Conservation (phyloP, 345 rosid species). For the Citrus australasica region DNA sequence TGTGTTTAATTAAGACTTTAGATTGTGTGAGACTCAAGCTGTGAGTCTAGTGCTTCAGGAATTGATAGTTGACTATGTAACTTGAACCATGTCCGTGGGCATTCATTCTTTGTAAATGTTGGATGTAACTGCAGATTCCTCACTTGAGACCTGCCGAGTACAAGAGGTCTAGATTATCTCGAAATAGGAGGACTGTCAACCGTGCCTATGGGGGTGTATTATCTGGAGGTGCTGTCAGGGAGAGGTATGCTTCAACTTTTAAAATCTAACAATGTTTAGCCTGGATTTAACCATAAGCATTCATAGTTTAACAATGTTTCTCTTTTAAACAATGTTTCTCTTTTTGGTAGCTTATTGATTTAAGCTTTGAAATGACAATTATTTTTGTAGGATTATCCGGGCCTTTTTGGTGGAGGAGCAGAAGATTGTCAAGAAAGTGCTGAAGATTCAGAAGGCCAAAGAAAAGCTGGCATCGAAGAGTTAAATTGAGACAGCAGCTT, state of each 20-base stretch:
- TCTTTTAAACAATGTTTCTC: background rate
- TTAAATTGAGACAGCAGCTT: background rate
- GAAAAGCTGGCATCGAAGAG: slow-evolving; percentile 20
- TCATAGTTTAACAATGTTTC: background rate
- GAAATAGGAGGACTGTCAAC: slow-evolving; percentile 36
- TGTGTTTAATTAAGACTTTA: too few relatives aligned
- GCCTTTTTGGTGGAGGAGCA: slow-evolving; percentile 38
- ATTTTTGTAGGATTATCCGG: slow-evolving; percentile 19
- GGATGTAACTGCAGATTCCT: slow-evolving; percentile 21
- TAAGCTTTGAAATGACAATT: background rate
- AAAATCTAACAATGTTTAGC: background rate
- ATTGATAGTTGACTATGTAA: background rate
- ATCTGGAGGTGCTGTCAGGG: slow-evolving; percentile 35
- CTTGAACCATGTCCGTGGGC: background rate
- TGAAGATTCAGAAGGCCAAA: slow-evolving; percentile 27
- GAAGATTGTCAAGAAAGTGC: slow-evolving; percentile 36
- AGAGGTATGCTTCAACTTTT: slow-evolving; percentile 21
- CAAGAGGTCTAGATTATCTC: slow-evolving; percentile 35
- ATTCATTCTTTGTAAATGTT: background rate
- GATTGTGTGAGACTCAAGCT: background rate
- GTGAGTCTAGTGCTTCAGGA: background rate
- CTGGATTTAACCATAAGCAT: background rate
- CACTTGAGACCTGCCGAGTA: slow-evolving; percentile 37
- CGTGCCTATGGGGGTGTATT: slow-evolving; percentile 40
- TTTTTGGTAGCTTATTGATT: background rate